Conservation (phyloP, 345 rosid species). For the Aurinia saxatilis region DNA sequence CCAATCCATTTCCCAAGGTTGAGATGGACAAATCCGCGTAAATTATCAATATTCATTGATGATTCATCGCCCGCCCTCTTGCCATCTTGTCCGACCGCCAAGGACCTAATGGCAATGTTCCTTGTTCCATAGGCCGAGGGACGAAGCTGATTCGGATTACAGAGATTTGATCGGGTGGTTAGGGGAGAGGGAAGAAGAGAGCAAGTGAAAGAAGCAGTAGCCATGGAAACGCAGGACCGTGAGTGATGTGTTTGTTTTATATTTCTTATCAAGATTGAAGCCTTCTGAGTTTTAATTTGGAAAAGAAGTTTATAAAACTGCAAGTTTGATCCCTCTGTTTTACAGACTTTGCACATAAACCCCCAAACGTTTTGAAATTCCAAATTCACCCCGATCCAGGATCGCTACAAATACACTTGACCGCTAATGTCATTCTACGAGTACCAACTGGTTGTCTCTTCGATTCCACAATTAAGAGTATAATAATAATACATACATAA, state of each 20-base stretch:
- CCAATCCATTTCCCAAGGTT: slow-evolving; percentile 83
- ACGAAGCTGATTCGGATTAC: neutral
- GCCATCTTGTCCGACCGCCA: slow-evolving; percentile 29
- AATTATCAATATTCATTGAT: slow-evolving; percentile 67
- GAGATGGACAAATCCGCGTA: slow-evolving; percentile 58
- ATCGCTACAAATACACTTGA: neutral
- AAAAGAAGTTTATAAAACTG: no score
- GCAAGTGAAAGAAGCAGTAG: slow-evolving; percentile 26
- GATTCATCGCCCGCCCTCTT: slow-evolving; percentile 31
- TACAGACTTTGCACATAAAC: no score
- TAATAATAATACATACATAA: no score
- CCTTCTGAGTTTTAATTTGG: neutral
- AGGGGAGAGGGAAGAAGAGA: slow-evolving; percentile 26
- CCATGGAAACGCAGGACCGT: slow-evolving; percentile 8
- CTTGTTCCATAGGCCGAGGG: slow-evolving; percentile 25
- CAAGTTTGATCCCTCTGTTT: no score
- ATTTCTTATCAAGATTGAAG: slow-evolving; percentile 11
- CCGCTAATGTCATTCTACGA: neutral
- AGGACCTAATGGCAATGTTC: slow-evolving; percentile 27
- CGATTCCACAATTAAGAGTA: neutral
- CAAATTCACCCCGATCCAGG: no score
- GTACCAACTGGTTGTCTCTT: neutral
- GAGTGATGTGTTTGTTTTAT: neutral
- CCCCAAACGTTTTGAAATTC: no score
- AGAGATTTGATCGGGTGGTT: slow-evolving; percentile 16